Evolutionary conservation across 345 rosid genomes (phyloP).

Genomic region (Euphorbia tirucalli): DNA sequence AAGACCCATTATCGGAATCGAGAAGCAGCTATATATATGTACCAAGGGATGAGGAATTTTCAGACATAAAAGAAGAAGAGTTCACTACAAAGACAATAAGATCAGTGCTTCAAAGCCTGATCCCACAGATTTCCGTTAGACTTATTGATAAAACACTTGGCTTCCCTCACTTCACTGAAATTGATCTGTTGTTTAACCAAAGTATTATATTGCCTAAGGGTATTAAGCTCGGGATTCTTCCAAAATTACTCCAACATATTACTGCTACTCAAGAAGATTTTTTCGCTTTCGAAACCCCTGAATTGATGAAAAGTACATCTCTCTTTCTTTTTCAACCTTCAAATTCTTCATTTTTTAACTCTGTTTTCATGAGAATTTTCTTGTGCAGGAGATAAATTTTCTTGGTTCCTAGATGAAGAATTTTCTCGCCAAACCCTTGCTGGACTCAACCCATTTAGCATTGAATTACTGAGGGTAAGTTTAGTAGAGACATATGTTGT

Average conservation of each 20-base stretch:
- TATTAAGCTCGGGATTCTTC: neutral
- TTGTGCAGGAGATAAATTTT: constrained; percentile 17
- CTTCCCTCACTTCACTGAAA: constrained; percentile 15
- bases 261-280: too few species aligned
- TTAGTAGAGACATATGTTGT: too few species aligned
- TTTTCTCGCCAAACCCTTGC: constrained; percentile 75
- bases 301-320: constrained; percentile 12
- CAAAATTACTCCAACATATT: constrained; percentile 6
- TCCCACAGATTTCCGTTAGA: too few species aligned
- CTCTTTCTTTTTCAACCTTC: too few species aligned
- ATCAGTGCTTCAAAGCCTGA: too few species aligned
- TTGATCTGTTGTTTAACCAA: constrained; percentile 12
- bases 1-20: constrained; percentile 34
- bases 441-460: constrained; percentile 60
- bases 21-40: constrained; percentile 21
- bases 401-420: constrained; percentile 51
- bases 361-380: too few species aligned
- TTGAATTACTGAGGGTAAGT: constrained; percentile 55
- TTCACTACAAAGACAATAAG: too few species aligned
- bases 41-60: constrained; percentile 36
- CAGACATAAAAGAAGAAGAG: constrained; percentile 16
- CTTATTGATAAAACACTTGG: constrained; percentile 1
- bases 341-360: too few species aligned
- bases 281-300: constrained; percentile 14
- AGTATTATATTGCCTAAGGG: too few species aligned